Base-by-base conservation (phyloP, 2,329 filamentous ascomycete genomes). In the Fusarium devonianum region DNA sequence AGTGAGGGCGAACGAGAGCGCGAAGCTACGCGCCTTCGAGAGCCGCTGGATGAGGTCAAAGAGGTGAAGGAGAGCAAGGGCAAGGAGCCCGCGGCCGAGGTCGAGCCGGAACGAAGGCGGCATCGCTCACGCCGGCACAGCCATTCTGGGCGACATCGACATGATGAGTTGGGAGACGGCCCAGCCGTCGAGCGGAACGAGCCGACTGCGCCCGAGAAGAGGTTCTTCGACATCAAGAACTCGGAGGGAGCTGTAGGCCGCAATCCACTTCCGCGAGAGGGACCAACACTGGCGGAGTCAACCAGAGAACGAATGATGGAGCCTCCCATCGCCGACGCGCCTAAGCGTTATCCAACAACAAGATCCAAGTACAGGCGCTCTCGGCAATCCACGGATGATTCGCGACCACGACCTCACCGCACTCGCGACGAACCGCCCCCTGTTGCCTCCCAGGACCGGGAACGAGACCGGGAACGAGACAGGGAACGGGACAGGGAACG, bases 91-190 rank as follows among this genome's bases (percentile, higher is more conserved):
- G 69, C 41, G 9, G 44, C 42, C 1, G 43, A 50, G 26, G 43
- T 46, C 2, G 58, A 61, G 14, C 33, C 58, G 21, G 63, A 64
- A 29, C 63, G 64, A 36, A 62, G 63, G 35, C 74, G 72, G 29
- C 75, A 71, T 29, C 71, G 71, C 29, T 76, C 75, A 32, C 75
- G 72, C 18, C 73, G 75, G 6, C 69, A 73, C 38, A 78, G 74
- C 55, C 68, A 74, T 18, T 71, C 75, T 5, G 67, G 67, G 26
- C 69, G 73, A 25, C 50, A 58, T 17, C 64, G 66, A 18, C 58
- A 67, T 13, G 70, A 70, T 14, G 63, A 60, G 6, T n/a, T 63
- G 22, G 69, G 66, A 19, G 70, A 71, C 5, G 47, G 60, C 10
- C 55, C 65, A 4, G 53, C 70, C 4, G 42, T 22, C 3, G 63